These are phyloP conservation scores for Chlorella ohadii DNA, from an alignment of 139 green algal genomes.

Conservation along the genomic window DNA sequence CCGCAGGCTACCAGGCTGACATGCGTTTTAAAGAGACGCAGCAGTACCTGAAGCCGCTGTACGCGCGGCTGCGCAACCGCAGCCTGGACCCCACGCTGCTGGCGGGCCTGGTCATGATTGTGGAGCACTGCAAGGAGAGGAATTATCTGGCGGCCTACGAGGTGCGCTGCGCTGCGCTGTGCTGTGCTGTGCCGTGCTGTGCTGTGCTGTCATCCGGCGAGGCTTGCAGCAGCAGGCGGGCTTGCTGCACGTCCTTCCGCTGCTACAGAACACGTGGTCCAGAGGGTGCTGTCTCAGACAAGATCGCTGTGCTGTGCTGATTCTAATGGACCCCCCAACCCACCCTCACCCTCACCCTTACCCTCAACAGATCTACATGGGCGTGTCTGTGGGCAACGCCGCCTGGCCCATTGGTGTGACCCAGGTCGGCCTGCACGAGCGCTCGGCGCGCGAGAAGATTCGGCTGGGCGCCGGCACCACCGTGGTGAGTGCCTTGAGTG, in stretches of 20 bases:
- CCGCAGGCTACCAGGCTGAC: slow-evolving; percentile 69
- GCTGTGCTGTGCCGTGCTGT: neutral
- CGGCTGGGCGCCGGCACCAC: slow-evolving; percentile 31
- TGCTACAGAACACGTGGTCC: no score
- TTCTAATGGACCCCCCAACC: no score
- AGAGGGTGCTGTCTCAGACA: no score
- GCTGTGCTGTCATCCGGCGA: neutral
- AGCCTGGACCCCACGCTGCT: slow-evolving; percentile 63
- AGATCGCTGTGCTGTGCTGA: neutral
- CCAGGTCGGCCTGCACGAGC: slow-evolving; percentile 89
- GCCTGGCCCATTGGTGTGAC: slow-evolving; percentile 98
- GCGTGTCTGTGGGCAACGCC: slow-evolving; percentile 94
- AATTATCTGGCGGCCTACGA: slow-evolving; percentile 97
- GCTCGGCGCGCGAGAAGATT: slow-evolving; percentile 97
- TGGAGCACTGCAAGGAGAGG: slow-evolving; percentile 77
- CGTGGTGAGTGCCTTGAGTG: neutral
- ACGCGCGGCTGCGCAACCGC: slow-evolving; percentile 71
- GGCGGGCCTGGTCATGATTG: slow-evolving; percentile 64
- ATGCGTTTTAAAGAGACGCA: slow-evolving; percentile 82
- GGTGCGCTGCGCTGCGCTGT: neutral
- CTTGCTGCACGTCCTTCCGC: no score
- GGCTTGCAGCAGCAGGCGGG: no score
- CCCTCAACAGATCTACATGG: slow-evolving; percentile 84
- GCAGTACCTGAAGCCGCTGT: slow-evolving; percentile 90
- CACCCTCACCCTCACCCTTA: neutral